Evolutionary conservation across 257 asterid species (phyloP).

Genomic region (Ligustrum vulgare): DNA sequence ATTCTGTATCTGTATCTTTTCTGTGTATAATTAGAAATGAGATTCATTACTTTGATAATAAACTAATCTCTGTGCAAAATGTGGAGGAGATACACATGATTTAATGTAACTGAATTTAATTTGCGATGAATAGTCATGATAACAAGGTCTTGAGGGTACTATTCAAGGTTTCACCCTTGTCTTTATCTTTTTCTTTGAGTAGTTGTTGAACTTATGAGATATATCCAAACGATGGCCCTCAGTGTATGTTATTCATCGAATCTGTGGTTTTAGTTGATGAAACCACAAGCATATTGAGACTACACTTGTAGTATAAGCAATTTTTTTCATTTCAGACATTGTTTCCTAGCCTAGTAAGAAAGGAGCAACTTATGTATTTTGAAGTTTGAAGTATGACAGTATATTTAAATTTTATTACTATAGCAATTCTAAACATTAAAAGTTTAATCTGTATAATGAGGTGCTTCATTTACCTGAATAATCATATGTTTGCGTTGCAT

Average conservation of each 20-base stretch:
- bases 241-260: not conserved
- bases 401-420: not conserved
- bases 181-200: not conserved
- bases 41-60: constrained; percentile 6
- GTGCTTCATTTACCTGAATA: constrained; percentile 3
- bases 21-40: not conserved
- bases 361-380: not conserved
- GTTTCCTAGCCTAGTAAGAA: not conserved
- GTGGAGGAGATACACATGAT: not conserved
- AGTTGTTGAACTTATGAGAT: not conserved
- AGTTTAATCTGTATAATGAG: not conserved
- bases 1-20: not conserved
- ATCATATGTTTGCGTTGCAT: not conserved
- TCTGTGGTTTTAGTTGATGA: not conserved
- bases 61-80: not conserved
- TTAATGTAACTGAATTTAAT: not conserved
- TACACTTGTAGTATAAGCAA: not conserved
- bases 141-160: not conserved
- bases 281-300: not conserved
- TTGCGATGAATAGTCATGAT: not conserved
- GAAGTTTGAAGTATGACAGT: not conserved
- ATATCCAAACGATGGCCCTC: not conserved
- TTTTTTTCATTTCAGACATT: not conserved
- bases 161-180: not conserved
- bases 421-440: not conserved